Evolutionary conservation across 768 basidiomycete genomes (phyloP).

Genomic region (Trichaptum fuscoviolaceum): DNA sequence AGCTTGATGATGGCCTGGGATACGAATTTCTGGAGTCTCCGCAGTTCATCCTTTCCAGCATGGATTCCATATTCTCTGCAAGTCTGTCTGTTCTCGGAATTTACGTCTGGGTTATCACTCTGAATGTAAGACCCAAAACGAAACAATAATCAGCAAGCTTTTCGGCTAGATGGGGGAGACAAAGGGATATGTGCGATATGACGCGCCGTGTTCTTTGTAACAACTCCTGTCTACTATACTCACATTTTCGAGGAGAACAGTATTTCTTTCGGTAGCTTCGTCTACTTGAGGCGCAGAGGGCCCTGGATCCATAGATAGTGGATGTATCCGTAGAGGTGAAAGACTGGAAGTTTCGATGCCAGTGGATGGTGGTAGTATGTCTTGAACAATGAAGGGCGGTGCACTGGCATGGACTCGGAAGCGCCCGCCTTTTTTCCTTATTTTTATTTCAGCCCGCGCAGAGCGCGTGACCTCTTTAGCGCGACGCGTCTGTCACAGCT

Average conservation of each 20-base stretch:
- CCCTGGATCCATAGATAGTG: no score
- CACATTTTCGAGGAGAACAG: background rate
- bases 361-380: no score
- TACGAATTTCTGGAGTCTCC: background rate
- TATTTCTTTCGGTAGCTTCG: background rate
- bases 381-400: no score
- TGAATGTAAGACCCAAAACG: background rate
- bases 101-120: background rate
- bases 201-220: background rate
- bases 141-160: background rate
- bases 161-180: background rate
- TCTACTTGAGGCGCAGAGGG: no score
- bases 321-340: no score
- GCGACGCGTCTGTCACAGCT: no score
- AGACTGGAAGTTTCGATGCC: no score
- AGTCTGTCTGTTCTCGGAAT: background rate
- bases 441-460: no score
- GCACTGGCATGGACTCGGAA: no score
- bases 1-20: slow-evolving; percentile 1
- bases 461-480: no score
- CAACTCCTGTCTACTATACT: background rate
- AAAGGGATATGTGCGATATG: background rate
- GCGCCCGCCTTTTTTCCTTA: no score
- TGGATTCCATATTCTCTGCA: slow-evolving; percentile 1
- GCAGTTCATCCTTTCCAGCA: background rate